Evolutionary conservation across 2,329 filamentous ascomycete genomes (phyloP), one percentile per base, ranked within the genome.

Genomic region (Aspergillus jensenii): DNA sequence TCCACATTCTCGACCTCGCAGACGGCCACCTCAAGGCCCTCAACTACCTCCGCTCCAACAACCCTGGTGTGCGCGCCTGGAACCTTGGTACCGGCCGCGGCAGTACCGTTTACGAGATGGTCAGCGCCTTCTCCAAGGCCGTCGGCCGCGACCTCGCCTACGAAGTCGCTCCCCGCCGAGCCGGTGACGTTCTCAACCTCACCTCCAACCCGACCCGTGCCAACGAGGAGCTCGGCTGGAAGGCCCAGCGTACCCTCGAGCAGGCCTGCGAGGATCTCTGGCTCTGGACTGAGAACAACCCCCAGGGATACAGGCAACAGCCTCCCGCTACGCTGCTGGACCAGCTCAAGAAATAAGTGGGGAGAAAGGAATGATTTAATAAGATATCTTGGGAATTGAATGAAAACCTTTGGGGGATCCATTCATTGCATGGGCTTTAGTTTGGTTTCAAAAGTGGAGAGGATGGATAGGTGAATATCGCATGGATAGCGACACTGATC

Each of bases 201-300:
- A 99, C 95, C 21, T 92, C 95, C 65, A 96, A 97, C 78, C 90
- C 95, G 12, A 84, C 85, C 3, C 85, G 91, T 39, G 95, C 95
- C 52, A 96, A 96, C 78, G 80, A 86, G 74, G 95, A 99, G 80
- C 84, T 99, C 54, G 82, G 87, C 62, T 99, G 95, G 95, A 93
- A 93, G 82, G 93, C 95, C 1, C 85, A 96, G 79, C 82, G 89
- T 58, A 93, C 90, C 19, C 86, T 99, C 74, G 93, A 98, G 79
- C 87, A 96, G 75, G 93, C 93, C 25, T 99, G 95, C 75, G 86
- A 88, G 67, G 92, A 99, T 76, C 82, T 99, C 65, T 99, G 95
- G 95, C 88, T 87, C 71, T 99, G 95, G 95, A 96, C 96, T 15
- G 84, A 89, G 79, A 98, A 97, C 79, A 98, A 98, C 80, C 95